Evolutionary conservation across 2,329 filamentous ascomycete genomes (phyloP).

Genomic region (Allantophomopsis lycopodina): DNA sequence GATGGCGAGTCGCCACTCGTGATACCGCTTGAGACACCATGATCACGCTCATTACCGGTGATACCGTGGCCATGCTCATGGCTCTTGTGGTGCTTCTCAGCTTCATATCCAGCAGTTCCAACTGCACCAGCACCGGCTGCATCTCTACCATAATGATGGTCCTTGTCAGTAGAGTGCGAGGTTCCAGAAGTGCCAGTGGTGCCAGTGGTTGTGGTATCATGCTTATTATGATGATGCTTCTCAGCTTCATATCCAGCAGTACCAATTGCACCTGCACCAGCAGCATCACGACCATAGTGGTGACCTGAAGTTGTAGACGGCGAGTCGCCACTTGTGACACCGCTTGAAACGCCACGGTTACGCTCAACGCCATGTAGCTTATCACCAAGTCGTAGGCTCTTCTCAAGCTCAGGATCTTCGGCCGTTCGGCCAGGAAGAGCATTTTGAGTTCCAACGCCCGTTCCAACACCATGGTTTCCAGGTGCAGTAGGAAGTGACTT

Average conservation of each 20-base stretch:
- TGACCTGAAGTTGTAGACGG: conserved; percentile 1
- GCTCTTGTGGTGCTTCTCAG: conserved; percentile 3
- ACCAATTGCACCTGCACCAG: neutral
- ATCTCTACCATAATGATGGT: conserved; percentile 5
- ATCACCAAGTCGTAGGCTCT: conserved; percentile 6
- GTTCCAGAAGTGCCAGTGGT: neutral
- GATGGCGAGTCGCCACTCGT: neutral
- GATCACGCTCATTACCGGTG: conserved; percentile 8
- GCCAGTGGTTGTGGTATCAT: neutral
- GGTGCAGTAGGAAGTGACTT: conserved; percentile 4
- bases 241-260: neutral
- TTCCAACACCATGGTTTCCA: conserved; percentile 5
- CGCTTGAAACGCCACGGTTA: conserved; percentile 7
- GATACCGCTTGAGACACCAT: conserved; percentile 3
- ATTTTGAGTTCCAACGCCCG: conserved; percentile 7
- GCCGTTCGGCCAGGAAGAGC: conserved; percentile 1
- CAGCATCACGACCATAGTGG: conserved; percentile 5
- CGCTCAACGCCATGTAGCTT: conserved; percentile 10
- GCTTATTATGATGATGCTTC: no score
- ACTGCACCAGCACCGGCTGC: conserved; percentile 1
- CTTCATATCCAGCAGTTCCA: neutral
- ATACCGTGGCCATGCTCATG: conserved; percentile 2
- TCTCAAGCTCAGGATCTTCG: neutral
- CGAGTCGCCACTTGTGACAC: neutral
- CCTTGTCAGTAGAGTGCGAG: neutral